Evolutionary conservation across 2,329 filamentous ascomycete genomes (phyloP).

Genomic region (Fusarium nanum): DNA sequence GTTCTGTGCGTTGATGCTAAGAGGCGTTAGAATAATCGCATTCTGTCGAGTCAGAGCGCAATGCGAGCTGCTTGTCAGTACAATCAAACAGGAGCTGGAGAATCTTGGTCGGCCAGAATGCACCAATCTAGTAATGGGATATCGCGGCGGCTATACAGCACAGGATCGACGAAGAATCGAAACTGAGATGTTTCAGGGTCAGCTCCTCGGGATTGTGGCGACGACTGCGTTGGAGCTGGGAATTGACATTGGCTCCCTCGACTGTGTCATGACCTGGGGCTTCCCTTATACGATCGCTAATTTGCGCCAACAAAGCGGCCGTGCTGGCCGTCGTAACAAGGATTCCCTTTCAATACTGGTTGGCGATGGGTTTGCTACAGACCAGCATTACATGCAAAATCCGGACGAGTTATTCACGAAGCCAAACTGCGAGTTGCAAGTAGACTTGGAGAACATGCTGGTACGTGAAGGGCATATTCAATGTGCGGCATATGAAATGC

Average conservation of each 20-base stretch:
- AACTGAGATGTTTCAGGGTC: conserved; percentile 96
- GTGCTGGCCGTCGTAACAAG: conserved; percentile 90
- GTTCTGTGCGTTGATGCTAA: conserved; percentile 88
- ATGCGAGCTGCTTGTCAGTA: conserved; percentile 85
- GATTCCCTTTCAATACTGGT: conserved; percentile 92
- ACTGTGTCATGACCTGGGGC: conserved; percentile 92
- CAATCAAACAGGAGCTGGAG: conserved; percentile 82
- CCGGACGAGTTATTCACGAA: conserved; percentile 93
- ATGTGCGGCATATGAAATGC: conserved; percentile 95
- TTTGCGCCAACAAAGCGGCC: conserved; percentile 91
- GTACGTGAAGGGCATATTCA: conserved; percentile 94
- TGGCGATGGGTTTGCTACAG: conserved; percentile 88
- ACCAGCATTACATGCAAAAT: conserved; percentile 98
- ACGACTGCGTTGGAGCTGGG: conserved; percentile 94
- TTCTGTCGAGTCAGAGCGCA: conserved; percentile 91
- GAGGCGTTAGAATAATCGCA: conserved; percentile 90
- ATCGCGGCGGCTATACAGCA: conserved; percentile 93
- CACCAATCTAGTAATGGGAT: conserved; percentile 87
- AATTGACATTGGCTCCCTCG: conserved; percentile 92
- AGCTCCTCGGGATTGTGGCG: conserved; percentile 90
- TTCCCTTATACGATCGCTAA: conserved; percentile 98
- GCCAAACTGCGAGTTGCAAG: conserved; percentile 87
- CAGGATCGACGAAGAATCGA: conserved; percentile 91
- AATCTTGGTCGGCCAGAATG: conserved; percentile 80
- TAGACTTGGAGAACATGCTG: conserved; percentile 92